Base-by-base conservation (phyloP, 805 yeast genomes). In the Wickerhamiella spandovensis region DNA sequence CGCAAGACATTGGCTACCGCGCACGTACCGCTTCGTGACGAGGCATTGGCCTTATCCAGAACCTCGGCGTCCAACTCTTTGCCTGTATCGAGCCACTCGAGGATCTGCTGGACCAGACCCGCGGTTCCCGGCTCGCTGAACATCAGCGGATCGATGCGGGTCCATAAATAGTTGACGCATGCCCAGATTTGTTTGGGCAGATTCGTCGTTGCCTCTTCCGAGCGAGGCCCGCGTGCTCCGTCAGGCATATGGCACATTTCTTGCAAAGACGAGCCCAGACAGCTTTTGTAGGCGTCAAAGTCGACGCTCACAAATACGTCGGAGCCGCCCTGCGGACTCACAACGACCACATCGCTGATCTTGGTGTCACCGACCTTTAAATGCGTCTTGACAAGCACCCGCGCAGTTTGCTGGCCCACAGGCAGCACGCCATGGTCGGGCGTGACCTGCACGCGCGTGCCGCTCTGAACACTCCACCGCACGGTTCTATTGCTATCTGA, bases 1-100 rank as follows among this genome's bases (percentile, higher is more conserved):
- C 51, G 24, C 4, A 59, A 53, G 1, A 53, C 56, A 39, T 61
- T 61, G 1, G 68, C 64, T 1, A 66, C 68, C 2, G 81, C 72
- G 39, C 71, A 68, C 5, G 69, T 66, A 2, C 73, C 78, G 9
- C 13, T 15, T 35, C 39, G 7, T 15, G 70, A 58, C 15, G 64
- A 53, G 5, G 65, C 59, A 47, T 64, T 58, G 9, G 64, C 62
- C 1, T 56, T 48, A 21, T 59, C 61, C 20, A 66, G 57, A 6
- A 56, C 56, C 37, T 66, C 59, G 3, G 25, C 46, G 39, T 66
- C 71, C 28, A 67, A 59, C 3, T 59, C 57, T 20, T 53, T 43
- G 2, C 65, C 66, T 3, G 48, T 47, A 48, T 68, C 72, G 30
- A 68, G 54, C 69, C 69, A 64, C 12, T 58, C 56, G 32, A 67